Evolutionary conservation across 2,329 filamentous ascomycete species (phyloP), one percentile per base, ranked within the genome.

Genomic region (Colletotrichum limetticola): DNA sequence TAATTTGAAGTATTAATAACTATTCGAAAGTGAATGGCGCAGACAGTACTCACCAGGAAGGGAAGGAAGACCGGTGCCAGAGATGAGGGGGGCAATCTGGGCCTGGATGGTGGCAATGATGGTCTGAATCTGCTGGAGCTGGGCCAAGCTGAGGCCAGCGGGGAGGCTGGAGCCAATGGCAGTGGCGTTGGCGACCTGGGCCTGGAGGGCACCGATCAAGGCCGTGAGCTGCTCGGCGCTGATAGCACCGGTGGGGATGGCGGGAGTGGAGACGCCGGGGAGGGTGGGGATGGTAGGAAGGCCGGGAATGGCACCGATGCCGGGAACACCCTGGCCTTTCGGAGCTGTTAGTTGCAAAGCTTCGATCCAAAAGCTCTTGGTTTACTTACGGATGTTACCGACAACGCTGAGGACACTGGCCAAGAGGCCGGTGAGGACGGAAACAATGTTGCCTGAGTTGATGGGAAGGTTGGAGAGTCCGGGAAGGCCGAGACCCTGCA

Each of bases 121-220:
- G 26, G 22, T 4, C 30, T 16, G 4, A 6, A n/a, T 24, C 32
- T 42, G 32, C 35, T 11, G 24, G 11, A 46, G 22, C 24, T 65
- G 52, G 11, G 5, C 0, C 16, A 8, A 2, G 52, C 9, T 24
- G 9, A 57, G 62, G 4, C 19, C 16, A 1, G 16, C 3, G 11
- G 59, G 53, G 5, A 74, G 35, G 26, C 32, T 46, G 8, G 7
- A 14, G 26, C 14, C 19, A 5, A 68, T 37, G 16, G 14, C 6
- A 4, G 24, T 56, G 22, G 55, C 53, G 42, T 49, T 55, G 32
- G 22, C 19, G 24, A 70, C 6, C 19, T 35, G 32, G 35, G 19
- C 37, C 24, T 52, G 9, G 11, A 74, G 24, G 6, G 53, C 60
- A 32, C 28, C 35, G 32, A 63, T 5, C 7, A 76, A 57, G 24